These are phyloP conservation scores for Penicillium angulare DNA, from an alignment of 495 filamentous ascomycete genomes.

Conservation along the genomic window DNA sequence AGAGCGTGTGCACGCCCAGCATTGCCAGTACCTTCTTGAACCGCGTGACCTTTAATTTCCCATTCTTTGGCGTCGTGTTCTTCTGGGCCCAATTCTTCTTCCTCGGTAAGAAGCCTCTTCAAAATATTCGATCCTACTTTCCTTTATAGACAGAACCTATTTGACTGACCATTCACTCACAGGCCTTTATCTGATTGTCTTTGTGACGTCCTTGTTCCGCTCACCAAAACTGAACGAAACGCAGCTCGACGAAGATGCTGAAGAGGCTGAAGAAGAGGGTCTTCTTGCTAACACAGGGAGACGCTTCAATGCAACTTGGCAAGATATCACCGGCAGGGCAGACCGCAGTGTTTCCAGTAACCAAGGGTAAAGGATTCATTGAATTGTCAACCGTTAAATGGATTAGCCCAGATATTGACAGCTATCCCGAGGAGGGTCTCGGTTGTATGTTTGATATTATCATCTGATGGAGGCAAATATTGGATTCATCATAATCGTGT, in stretches of 20 bases:
- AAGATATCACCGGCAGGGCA: constrained; percentile 69
- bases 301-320: constrained; percentile 80
- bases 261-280: constrained; percentile 94
- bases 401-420: neutral
- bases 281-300: constrained; percentile 78
- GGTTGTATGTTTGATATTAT: too few species aligned
- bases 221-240: constrained; percentile 72
- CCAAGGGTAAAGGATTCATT: neutral
- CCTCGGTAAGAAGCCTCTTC: constrained; percentile 52
- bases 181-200: constrained; percentile 75
- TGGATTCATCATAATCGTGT: too few species aligned
- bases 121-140: neutral
- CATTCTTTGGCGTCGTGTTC: constrained; percentile 86
- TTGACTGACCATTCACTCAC: neutral
- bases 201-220: constrained; percentile 71
- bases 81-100: constrained; percentile 97
- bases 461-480: neutral
- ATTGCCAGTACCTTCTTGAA: constrained; percentile 92
- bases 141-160: neutral
- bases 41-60: constrained; percentile 90
- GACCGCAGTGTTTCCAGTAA: constrained; percentile 15
- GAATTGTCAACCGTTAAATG: neutral
- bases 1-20: constrained; percentile 81
- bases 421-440: too few species aligned
- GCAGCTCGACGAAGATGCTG: constrained; percentile 80